Conservation (phyloP, 2,329 filamentous ascomycete genomes). For the Penicillium fuscoglaucum region DNA sequence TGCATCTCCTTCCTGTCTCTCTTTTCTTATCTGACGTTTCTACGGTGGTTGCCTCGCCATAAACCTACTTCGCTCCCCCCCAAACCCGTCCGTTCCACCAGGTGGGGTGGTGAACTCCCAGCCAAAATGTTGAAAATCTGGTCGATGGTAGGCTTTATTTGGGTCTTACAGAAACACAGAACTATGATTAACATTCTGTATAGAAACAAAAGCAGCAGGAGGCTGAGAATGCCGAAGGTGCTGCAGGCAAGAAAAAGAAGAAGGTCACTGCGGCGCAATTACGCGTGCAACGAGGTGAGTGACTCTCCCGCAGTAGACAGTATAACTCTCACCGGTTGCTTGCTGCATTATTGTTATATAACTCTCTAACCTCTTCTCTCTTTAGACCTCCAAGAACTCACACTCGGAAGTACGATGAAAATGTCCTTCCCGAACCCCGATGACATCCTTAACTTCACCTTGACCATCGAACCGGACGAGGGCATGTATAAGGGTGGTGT, state of each 20-base stretch:
- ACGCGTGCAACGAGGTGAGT: conserved; percentile 87
- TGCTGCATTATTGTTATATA: not conserved
- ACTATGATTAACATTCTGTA: conserved; percentile 21
- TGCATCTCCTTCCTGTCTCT: conserved; percentile 4
- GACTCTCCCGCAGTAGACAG: not conserved
- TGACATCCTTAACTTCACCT: conserved; percentile 56
- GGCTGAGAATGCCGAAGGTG: conserved; percentile 86
- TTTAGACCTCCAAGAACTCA: conserved; percentile 50
- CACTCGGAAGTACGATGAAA: conserved; percentile 58
- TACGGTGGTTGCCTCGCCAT: not conserved
- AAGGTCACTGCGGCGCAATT: conserved; percentile 96
- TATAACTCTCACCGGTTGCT: not conserved
- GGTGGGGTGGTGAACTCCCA: conserved; percentile 27
- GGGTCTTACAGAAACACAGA: not conserved
- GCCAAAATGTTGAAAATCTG: conserved; percentile 96
- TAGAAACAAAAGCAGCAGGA: conserved; percentile 84
- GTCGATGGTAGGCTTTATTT: conserved; percentile 74
- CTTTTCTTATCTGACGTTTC: not conserved
- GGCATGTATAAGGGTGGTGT: conserved; percentile 82
- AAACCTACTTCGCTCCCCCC: not conserved
- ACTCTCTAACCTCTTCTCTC: not conserved
- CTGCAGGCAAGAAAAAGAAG: conserved; percentile 84
- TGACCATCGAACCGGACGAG: conserved; percentile 53
- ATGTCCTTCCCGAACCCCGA: conserved; percentile 59
- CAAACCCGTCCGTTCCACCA: conserved; percentile 11